Evolutionary conservation across 116 monocot species (phyloP), one percentile per base, ranked within the genome.

Genomic region (Papilionanthe hybrid): DNA sequence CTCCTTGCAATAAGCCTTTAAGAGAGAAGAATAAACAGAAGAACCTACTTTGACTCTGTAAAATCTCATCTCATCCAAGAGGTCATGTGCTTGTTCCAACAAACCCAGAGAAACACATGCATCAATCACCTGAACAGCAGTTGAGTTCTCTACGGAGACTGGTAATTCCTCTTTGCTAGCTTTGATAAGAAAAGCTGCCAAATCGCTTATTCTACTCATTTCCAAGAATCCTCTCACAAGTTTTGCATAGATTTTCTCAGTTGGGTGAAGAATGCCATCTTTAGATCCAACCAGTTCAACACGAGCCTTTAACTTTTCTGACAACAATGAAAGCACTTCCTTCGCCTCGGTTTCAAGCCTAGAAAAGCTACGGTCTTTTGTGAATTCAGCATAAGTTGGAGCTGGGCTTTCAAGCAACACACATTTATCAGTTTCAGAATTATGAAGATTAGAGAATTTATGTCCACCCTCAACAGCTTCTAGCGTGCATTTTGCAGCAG

Each of bases 51-150:
- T 88, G 78, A 95, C 80, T 75, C 93, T 86, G 82, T 85, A 82
- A 83, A 92, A 92, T 53, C 90, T 90, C 93, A 99, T 90, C 79
- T 95, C 99, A 88, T 99, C 99, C 8, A 99, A 77, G 42, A 99
- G 82, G 60, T 95, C 99, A 78, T 95, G 95, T 68, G 99, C 95
- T 78, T 92, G 93, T 20, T 95, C 93, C 63, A 93, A 81, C 47
- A 93, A 82, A 44, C 84, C 85, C 8, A 93, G 79, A 77, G 85
- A 83, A 77, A 99, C 89, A 75, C 95, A 99, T 48, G 90, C 85
- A 82, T 92, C 89, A 76, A 95, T 93, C 50, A 93, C 93, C 81
- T 91, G 94, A 81, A 90, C 93, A 32, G 84, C 91, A 25, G 76
- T 79, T 45, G 99, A 99, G 67, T 83, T 89, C 55, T 98, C 95